A percentile compares a stretch with the other conserved stretches of the same genome.
Evolutionary conservation across 768 basidiomycete genomes (phyloP).

Genomic region (Goffeauzyma gilvescens): DNA sequence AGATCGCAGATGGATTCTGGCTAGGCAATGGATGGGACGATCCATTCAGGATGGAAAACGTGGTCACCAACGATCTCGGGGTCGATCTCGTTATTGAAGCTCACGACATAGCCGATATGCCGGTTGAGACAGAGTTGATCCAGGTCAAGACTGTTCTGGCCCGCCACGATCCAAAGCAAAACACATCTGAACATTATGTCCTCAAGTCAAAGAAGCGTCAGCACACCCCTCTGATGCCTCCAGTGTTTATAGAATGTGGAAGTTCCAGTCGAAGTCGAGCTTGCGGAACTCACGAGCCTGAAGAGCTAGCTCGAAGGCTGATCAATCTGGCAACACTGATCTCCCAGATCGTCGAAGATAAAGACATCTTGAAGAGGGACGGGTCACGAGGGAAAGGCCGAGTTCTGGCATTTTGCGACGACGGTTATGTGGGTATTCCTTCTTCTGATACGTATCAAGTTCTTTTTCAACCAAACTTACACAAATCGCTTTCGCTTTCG

Average conservation of each 20-base stretch:
- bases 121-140: not conserved
- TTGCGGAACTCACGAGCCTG: not conserved
- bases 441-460: not conserved
- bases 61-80: not conserved
- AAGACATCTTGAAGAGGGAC: slow-evolving; percentile 9
- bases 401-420: slow-evolving; percentile 28
- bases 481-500: not conserved
- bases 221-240: too few relatives aligned
- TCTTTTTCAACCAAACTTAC: not conserved
- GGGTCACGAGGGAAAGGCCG: slow-evolving; percentile 4
- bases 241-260: slow-evolving; percentile 6
- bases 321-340: slow-evolving; percentile 4
- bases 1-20: slow-evolving; percentile 9
- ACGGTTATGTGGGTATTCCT: slow-evolving; percentile 19
- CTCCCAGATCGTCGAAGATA: not conserved
- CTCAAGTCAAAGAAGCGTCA: too few relatives aligned
- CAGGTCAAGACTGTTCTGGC: not conserved
- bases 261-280: slow-evolving; percentile 6
- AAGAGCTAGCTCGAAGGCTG: slow-evolving; percentile 5
- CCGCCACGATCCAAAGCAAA: slow-evolving; percentile 1
- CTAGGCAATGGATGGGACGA: slow-evolving; percentile 11
- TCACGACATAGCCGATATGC: slow-evolving; percentile 11
- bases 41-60: slow-evolving; percentile 4
- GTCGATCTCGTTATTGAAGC: slow-evolving; percentile 10
- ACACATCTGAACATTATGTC: too few relatives aligned